Evolutionary conservation across 2,329 filamentous ascomycete genomes (phyloP).

Genomic region (Colletotrichum falcatum): DNA sequence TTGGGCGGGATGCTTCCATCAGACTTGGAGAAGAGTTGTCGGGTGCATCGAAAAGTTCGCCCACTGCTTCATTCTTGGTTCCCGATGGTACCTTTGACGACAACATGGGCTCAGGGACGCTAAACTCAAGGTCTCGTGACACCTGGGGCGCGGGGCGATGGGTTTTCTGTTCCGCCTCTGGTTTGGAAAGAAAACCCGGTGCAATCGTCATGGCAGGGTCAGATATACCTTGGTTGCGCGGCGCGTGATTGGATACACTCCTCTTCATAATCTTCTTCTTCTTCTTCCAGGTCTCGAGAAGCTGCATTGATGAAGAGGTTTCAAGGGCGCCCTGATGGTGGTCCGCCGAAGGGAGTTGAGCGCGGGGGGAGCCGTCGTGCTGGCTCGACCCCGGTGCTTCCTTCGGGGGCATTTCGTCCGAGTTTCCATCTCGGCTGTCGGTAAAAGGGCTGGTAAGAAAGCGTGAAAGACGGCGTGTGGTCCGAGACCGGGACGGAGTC

Average conservation of each 20-base stretch:
- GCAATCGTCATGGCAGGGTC: neutral
- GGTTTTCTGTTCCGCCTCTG: neutral
- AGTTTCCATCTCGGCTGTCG: neutral
- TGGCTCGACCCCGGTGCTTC: neutral
- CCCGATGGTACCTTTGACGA: neutral
- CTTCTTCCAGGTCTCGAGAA: neutral
- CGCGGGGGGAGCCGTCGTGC: neutral
- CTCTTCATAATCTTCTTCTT: neutral
- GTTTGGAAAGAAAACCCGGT: neutral
- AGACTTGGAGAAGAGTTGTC: neutral
- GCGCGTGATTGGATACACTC: no score
- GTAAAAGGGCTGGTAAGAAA: neutral
- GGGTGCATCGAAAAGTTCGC: neutral
- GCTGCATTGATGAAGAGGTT: neutral
- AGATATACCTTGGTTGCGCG: no score
- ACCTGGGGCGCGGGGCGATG: neutral
- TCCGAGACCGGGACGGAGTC: no score
- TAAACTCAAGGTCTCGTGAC: no score
- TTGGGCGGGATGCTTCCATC: neutral
- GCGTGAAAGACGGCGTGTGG: neutral
- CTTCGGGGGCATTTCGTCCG: no score
- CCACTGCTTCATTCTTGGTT: neutral
- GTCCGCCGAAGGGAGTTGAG: neutral
- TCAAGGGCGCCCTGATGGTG: neutral
- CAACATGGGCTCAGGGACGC: neutral